phyloP scores from a whole-genome alignment of 2,329 filamentous ascomycete genomes.

The Onygenales sp. region DNA sequence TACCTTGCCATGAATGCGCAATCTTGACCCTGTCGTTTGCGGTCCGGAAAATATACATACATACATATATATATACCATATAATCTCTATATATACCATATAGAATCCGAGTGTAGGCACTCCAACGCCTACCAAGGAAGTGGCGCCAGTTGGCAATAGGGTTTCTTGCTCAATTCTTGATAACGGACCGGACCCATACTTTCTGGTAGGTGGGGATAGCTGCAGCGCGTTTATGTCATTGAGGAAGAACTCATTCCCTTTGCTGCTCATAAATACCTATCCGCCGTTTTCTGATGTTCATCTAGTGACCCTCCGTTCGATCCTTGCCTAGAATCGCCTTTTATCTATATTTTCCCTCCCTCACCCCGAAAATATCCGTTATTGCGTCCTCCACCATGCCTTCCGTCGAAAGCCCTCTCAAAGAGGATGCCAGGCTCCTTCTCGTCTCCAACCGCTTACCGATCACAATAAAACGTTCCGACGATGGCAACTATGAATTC shows the following conservation, averaged over 20 bases:
- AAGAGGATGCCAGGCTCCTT: conserved; percentile 49
- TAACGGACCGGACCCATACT: neutral
- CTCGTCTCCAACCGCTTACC: conserved; percentile 91
- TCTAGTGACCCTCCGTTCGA: too few species aligned
- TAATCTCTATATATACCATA: too few species aligned
- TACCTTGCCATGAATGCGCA: too few species aligned
- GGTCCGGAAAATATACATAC: too few species aligned
- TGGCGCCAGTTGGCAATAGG: neutral
- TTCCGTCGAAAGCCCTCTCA: conserved; percentile 21
- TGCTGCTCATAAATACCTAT: too few species aligned
- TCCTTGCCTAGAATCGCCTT: too few species aligned
- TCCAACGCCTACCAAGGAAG: neutral
- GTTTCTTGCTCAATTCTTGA: neutral
- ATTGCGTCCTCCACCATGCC: conserved; percentile 19
- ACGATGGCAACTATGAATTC: conserved; percentile 85
- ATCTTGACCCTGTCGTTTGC: too few species aligned
- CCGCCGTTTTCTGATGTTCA: too few species aligned
- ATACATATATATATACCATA: too few species aligned
- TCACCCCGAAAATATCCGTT: neutral
- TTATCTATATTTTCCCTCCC: neutral
- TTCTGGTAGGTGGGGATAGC: neutral
- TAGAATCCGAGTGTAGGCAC: too few species aligned
- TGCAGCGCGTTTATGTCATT: too few species aligned
- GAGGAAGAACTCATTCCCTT: too few species aligned
- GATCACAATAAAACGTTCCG: conserved; percentile 89